Evolutionary conservation across 1,284 basidiomycete species (phyloP).

Genomic region (Apiotrichum gamsii): DNA sequence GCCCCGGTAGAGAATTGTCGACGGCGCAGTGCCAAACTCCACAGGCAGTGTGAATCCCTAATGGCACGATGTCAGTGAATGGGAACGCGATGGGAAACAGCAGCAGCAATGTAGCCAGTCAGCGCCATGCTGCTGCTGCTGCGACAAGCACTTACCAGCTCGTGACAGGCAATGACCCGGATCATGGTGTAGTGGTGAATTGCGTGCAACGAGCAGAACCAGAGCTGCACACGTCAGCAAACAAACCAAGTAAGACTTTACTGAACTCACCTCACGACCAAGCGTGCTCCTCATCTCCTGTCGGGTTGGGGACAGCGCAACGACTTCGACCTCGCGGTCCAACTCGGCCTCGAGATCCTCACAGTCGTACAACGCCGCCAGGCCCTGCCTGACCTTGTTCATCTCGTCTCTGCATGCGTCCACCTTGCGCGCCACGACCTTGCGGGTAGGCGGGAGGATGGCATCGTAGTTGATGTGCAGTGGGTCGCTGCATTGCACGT

Average conservation of each 20-base stretch:
- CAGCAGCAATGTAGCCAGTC: too few species aligned
- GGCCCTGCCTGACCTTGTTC: constrained; percentile 21
- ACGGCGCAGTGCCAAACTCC: constrained; percentile 44
- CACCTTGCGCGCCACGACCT: constrained; percentile 24
- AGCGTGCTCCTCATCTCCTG: constrained; percentile 35
- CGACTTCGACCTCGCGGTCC: constrained; percentile 24
- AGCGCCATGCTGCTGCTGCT: background rate
- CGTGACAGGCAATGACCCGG: constrained; percentile 42
- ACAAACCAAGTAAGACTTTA: too few species aligned
- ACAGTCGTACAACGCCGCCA: constrained; percentile 19
- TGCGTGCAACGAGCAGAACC: constrained; percentile 42
- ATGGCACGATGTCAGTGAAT: background rate
- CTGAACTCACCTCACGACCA: constrained; percentile 36
- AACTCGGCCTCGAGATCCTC: constrained; percentile 22
- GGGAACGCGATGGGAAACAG: background rate
- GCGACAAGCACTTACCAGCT: constrained; percentile 30
- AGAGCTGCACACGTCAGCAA: constrained; percentile 26
- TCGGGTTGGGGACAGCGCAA: constrained; percentile 36
- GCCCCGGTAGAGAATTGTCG: constrained; percentile 36
- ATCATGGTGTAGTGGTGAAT: constrained; percentile 46
- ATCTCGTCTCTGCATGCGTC: constrained; percentile 24
- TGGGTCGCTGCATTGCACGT: background rate
- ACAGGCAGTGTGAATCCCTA: constrained; percentile 36
- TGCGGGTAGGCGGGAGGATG: constrained; percentile 23
- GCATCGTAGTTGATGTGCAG: constrained; percentile 38